A percentile compares a stretch with the other conserved stretches of the same genome.
Conservation (phyloP, 169 alveolate genomes). For the Plasmodium coatneyi region DNA sequence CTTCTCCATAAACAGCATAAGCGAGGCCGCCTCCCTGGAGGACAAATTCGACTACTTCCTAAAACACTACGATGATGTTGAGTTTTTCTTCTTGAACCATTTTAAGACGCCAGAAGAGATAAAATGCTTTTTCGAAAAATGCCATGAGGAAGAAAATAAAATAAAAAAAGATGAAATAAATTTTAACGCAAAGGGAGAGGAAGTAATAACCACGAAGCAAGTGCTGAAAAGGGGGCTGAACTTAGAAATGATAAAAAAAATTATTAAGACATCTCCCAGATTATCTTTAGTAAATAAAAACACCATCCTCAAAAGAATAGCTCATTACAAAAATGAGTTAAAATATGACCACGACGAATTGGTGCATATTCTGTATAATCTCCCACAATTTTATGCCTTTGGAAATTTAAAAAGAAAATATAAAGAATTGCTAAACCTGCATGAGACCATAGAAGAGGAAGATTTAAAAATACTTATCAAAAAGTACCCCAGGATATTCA, state of each 20-base stretch:
- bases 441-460: slow-evolving; percentile 61
- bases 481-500: slow-evolving; percentile 77
- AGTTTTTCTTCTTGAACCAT: slow-evolving; percentile 23
- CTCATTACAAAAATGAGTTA: slow-evolving; percentile 66
- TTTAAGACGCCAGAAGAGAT: slow-evolving; percentile 38
- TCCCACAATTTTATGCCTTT: slow-evolving; percentile 71
- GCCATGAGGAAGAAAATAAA: slow-evolving; percentile 27
- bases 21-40: background rate
- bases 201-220: slow-evolving; percentile 20
- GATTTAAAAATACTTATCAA: slow-evolving; percentile 76
- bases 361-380: slow-evolving; percentile 27
- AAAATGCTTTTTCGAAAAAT: slow-evolving; percentile 43
- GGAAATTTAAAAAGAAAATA: slow-evolving; percentile 74
- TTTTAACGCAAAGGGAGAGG: slow-evolving; percentile 34
- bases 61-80: slow-evolving; percentile 40
- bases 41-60: slow-evolving; percentile 24
- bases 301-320: slow-evolving; percentile 39
- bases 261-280: slow-evolving; percentile 57
- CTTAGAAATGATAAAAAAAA: slow-evolving; percentile 67
- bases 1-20: background rate
- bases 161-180: slow-evolving; percentile 30
- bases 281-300: slow-evolving; percentile 59
- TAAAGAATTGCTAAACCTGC: slow-evolving; percentile 58
- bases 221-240: slow-evolving; percentile 39
- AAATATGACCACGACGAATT: slow-evolving; percentile 47